Conservation (phyloP, 352 stramenopile genomes). For the Peronospora belbahrii region DNA sequence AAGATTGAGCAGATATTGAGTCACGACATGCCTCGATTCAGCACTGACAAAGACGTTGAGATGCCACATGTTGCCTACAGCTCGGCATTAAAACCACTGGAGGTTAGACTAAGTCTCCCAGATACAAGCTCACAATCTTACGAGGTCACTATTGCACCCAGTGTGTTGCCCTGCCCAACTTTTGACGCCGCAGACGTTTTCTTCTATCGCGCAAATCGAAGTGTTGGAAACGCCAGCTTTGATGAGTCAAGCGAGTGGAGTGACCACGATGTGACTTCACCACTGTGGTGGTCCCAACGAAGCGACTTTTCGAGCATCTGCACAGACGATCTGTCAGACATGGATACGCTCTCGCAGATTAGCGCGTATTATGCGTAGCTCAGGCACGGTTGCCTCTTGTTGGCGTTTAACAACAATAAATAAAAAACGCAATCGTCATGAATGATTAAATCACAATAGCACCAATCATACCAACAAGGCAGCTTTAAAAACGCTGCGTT, state of each 20-base stretch:
- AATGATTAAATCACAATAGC: background rate
- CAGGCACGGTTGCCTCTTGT: background rate
- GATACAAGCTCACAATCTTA: slow-evolving; percentile 17
- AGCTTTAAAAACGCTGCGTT: slow-evolving; percentile 1
- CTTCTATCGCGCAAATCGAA: slow-evolving; percentile 1
- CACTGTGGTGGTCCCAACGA: slow-evolving; percentile 29
- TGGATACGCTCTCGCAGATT: slow-evolving; percentile 43
- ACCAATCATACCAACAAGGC: background rate
- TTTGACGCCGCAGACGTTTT: slow-evolving; percentile 7
- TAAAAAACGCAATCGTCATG: slow-evolving; percentile 1
- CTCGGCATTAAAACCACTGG: slow-evolving; percentile 38
- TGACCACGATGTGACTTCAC: slow-evolving; percentile 25
- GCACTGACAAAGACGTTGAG: slow-evolving; percentile 4
- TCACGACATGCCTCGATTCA: background rate
- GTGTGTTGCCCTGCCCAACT: slow-evolving; percentile 14
- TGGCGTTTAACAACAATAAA: background rate
- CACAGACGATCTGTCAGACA: slow-evolving; percentile 50
- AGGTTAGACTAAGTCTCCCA: slow-evolving; percentile 40
- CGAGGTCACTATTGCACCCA: slow-evolving; percentile 35
- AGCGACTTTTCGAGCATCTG: slow-evolving; percentile 42
- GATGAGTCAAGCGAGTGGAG: slow-evolving; percentile 7
- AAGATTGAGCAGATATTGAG: slow-evolving; percentile 14
- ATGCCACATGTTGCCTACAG: slow-evolving; percentile 35
- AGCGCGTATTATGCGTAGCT: slow-evolving; percentile 25
- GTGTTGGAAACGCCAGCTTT: background rate